Evolutionary conservation across 352 stramenopile species (phyloP), one percentile per base, ranked within the genome.

Genomic region (Pythium aristosporum): DNA sequence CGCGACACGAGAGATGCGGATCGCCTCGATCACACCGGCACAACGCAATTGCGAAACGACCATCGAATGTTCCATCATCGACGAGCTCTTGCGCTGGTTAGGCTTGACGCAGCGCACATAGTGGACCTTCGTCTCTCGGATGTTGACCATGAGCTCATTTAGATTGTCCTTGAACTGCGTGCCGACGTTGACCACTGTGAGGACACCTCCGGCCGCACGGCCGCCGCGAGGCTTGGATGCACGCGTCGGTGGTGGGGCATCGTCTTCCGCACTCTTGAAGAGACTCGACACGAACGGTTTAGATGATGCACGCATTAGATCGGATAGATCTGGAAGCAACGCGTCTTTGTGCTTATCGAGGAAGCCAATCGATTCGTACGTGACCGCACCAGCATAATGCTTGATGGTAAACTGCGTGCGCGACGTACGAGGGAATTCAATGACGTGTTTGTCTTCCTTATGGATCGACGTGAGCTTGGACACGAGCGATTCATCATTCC

Each of bases 91-190:
- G 20, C 88, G 81, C 67, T 98, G 94, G 75, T 99, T 99, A 2
- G 98, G 97, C 73, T 99, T 99, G 61, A 99, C 97, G 72, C 97
- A 99, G n/a, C 97, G 88, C 39, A 99, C 96, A 65, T 99, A 99
- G 63, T 99, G 97, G 2, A 98, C 95, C 55, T 98, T 91, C 6
- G 96, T 99, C 49, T 87, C 77, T 25, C 96, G 88, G 37, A 99
- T 94, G 49, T 90, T 97, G 16, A 82, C 83, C 67, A 99, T 97
- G 30, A 99, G 82, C 62, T 96, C 81, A 52, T 85, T 87, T 7
- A 99, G 77, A 52, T 98, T 93, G 53, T 88, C 81, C 48, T 96
- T 96, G 34, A 39, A 39, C 65, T 96, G 89, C 0, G 80, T 89
- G 10, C 85, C 82, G 20, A 91, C 84, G 43, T 85, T 92, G 13